A percentile compares a stretch with the other conserved stretches of the same genome.
Evolutionary conservation across 257 asterid genomes (phyloP).

Genomic region (Fraxinus anomala): DNA sequence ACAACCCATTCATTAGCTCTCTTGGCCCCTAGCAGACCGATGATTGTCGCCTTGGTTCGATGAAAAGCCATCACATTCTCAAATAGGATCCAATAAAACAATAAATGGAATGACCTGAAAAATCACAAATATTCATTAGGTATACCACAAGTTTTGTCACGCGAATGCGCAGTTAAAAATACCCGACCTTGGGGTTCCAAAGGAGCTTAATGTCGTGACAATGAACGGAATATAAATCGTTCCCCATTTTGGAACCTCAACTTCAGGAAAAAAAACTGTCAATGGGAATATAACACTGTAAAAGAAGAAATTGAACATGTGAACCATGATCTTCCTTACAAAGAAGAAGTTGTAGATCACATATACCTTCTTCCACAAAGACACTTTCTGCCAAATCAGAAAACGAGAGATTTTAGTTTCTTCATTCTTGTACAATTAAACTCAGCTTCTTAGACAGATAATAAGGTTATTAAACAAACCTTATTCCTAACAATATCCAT

Average conservation of each 20-base stretch:
- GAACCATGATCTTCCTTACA: slow-evolving; percentile 87
- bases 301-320: slow-evolving; percentile 75
- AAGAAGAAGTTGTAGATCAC: slow-evolving; percentile 93
- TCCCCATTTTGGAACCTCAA: slow-evolving; percentile 66
- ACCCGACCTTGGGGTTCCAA: slow-evolving; percentile 85
- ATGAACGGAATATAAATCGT: slow-evolving; percentile 90
- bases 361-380: too few species aligned
- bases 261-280: slow-evolving; percentile 54
- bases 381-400: too few species aligned
- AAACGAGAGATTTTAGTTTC: too few species aligned
- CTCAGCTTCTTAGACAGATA: too few species aligned
- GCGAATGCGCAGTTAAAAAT: neutral
- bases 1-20: slow-evolving; percentile 97
- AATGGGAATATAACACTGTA: slow-evolving; percentile 51
- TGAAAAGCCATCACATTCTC: slow-evolving; percentile 97
- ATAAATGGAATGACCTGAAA: slow-evolving; percentile 78
- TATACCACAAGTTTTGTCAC: neutral
- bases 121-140: neutral
- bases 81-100: slow-evolving; percentile 91
- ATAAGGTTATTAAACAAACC: too few species aligned
- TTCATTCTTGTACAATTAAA: too few species aligned
- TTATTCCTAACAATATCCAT: too few species aligned
- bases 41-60: slow-evolving; percentile 92
- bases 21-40: slow-evolving; percentile 78
- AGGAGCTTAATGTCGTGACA: slow-evolving; percentile 74